Evolutionary conservation across 148 eudicot genomes (phyloP).

Genomic region (Cornus controversa): DNA sequence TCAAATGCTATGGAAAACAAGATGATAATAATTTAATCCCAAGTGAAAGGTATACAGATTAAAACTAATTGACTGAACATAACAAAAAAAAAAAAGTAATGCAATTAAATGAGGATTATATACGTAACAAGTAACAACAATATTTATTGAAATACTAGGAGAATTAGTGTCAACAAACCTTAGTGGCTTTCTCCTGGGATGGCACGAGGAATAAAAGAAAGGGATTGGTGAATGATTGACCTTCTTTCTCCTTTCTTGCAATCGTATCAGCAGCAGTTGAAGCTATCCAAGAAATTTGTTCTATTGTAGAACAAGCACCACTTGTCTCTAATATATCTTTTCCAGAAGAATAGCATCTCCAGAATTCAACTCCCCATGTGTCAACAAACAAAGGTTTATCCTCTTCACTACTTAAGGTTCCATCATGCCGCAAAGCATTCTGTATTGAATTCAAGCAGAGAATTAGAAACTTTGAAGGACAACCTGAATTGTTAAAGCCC

Average conservation of each 20-base stretch:
- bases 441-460: slow-evolving; percentile 69
- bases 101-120: background rate
- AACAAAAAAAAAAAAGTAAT: background rate
- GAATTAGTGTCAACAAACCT: slow-evolving; percentile 40
- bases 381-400: slow-evolving; percentile 46
- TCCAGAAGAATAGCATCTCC: slow-evolving; percentile 62
- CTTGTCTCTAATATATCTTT: slow-evolving; percentile 60
- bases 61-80: background rate
- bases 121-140: background rate
- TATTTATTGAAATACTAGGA: background rate
- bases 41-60: background rate
- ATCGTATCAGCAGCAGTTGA: slow-evolving; percentile 79
- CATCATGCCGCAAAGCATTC: slow-evolving; percentile 38
- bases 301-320: slow-evolving; percentile 47
- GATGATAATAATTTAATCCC: background rate
- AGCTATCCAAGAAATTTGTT: slow-evolving; percentile 89
- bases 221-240: slow-evolving; percentile 46
- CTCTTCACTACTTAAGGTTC: slow-evolving; percentile 28
- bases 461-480: slow-evolving; percentile 74
- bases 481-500: slow-evolving; percentile 21
- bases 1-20: slow-evolving; percentile 8
- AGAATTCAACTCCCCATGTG: slow-evolving; percentile 82
- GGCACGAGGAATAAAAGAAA: slow-evolving; percentile 78
- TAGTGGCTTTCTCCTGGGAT: slow-evolving; percentile 70
- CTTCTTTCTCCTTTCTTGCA: slow-evolving; percentile 72